Evolutionary conservation across 305 asterid species (phyloP), one percentile per base, ranked within the genome.

Genomic region (Fraxinus platypoda): DNA sequence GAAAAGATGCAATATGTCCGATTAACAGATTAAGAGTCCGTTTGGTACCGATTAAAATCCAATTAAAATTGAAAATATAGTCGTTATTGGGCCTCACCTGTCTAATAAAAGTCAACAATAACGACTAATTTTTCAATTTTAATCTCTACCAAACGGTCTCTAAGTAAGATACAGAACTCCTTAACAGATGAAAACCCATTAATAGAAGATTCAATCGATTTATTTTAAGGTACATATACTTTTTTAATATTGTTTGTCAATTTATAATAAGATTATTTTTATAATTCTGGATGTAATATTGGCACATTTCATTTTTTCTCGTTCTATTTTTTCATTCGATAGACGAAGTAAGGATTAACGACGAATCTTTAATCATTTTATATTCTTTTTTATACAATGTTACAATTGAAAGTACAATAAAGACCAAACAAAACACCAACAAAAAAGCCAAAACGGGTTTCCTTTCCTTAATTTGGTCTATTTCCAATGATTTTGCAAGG

Each of bases 401-500:
- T 4, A 49, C 23, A 15, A 49, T 41, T 41, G 62, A 49, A 59
- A 6, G 70, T 59, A 21, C 30, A 2, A 59, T 59, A 59, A 59
- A 59, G 5, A 59, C 13, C 30, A 23, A 21, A 15, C 26, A 59
- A 59, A 59, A 11, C 70, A 6, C 30, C 70, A 59, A 0, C 68
- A 57, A 57, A 57, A 19, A 57, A 57, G 28, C 68, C 1, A 19
- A 49, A 17, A 2, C n/a, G 9, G 13, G 28, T 5, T n/a, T 59
- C 21, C n/a, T 46, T 46, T 59, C 3, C 70, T 59, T 23, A 8
- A 62, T 62, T 62, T 62, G 15, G 31, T 62, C 28, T 64, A 23
- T 64, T 8, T 25, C 11, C 8, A 70, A 68, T 17, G 25, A 71
- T 30, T 71, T 31, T 71, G 12, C 2, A 80, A 80, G 89, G 90